Evolutionary conservation across 2,329 filamentous ascomycete genomes (phyloP), one percentile per base, ranked within the genome.

Genomic region (Hypoxylon sp.): DNA sequence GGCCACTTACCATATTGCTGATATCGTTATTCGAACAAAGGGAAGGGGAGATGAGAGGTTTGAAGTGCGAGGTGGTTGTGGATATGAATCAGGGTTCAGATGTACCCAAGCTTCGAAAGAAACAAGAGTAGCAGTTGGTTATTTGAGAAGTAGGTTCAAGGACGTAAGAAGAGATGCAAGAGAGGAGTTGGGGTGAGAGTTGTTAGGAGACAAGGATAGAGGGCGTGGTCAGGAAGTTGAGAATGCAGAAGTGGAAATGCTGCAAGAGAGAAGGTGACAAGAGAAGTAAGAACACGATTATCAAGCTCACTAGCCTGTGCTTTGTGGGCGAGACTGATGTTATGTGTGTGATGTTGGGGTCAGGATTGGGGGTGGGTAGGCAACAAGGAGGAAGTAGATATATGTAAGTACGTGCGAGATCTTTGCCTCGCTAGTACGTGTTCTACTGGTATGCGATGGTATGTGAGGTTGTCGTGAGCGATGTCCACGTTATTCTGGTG

Each of bases 1-100:
- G 19, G 21, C 8, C 44, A 52, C 56, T 31, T 44, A 60, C 56
- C 56, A 60, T 60, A 35, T 60, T 52, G n/a, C 32, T 29, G 21
- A 31, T 24, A 7, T 24, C 27, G n/a, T 21, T 17, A 44, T 27
- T 24, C 13, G 6, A 21, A 8, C 6, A 51, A 15, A 35, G 56
- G 8, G 15, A 42, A 31, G 24, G 27, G 24, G 44, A 29, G 24
- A 32, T n/a, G 5, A 4, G 24, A 5, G 24, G 24, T 27, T 4
- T 27, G 24, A 27, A 27, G 24, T 27, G 24, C 24, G 24, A 27
- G 24, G 24, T 27, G 15, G 8, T 5, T 47, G 27, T 37, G 35
- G 29, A 7, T 37, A 31, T 31, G 54, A 21, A 39, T 58, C 19
- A 11, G 17, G 39, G 8, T 7, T 44, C 19, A 3, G 39, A 10